These are phyloP conservation scores for Talaromyces albobiverticillius DNA, from an alignment of 2,329 filamentous ascomycete genomes.

Conservation along the genomic window DNA sequence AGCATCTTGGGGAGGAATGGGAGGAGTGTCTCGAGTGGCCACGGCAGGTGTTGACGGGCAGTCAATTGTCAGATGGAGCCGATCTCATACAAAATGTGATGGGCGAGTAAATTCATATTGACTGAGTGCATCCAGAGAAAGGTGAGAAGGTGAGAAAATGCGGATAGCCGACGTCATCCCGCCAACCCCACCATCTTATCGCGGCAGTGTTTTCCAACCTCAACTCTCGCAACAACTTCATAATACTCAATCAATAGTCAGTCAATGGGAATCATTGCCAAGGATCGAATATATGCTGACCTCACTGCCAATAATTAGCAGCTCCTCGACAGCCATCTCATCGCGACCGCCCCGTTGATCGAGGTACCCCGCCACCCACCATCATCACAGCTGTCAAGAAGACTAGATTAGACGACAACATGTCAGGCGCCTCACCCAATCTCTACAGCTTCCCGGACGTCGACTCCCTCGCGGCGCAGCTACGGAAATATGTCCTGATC, in stretches of 20 bases:
- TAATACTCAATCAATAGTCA: too few relatives aligned
- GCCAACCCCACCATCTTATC: not conserved
- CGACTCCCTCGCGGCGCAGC: constrained; percentile 68
- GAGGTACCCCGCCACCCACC: not conserved
- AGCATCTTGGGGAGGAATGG: not conserved
- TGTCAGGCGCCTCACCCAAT: constrained; percentile 47
- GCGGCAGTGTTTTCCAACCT: not conserved
- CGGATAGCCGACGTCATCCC: not conserved
- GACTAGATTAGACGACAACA: constrained; percentile 17
- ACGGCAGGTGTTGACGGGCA: too few relatives aligned
- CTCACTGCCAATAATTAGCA: too few relatives aligned
- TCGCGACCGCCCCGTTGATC: too few relatives aligned
- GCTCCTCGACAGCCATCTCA: not conserved
- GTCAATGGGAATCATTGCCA: too few relatives aligned
- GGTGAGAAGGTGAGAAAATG: too few relatives aligned
- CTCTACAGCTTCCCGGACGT: constrained; percentile 77
- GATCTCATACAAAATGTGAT: too few relatives aligned
- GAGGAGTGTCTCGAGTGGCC: not conserved
- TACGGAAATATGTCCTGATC: constrained; percentile 79
- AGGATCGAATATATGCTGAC: too few relatives aligned
- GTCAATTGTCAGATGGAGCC: too few relatives aligned
- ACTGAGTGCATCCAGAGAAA: too few relatives aligned
- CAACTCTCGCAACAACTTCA: not conserved
- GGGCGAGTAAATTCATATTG: too few relatives aligned
- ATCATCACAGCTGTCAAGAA: not conserved